phyloP scores from a whole-genome alignment of 306 rosid species.

The Acacia acuminata region DNA sequence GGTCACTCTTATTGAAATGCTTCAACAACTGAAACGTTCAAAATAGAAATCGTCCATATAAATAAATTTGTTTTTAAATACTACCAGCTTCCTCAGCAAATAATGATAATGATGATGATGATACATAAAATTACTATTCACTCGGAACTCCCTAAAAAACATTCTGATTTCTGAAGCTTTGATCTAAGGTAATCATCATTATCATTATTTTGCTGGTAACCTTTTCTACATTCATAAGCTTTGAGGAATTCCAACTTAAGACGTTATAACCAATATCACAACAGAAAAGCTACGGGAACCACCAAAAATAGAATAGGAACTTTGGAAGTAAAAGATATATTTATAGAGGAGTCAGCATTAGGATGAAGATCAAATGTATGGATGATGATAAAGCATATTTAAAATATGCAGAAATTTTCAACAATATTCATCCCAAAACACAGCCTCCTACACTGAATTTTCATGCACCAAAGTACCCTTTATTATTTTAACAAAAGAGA shows the following conservation, averaged over 20 bases:
- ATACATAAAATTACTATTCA: not conserved
- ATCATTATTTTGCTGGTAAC: too few species aligned
- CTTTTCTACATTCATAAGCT: not conserved
- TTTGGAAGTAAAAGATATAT: not conserved
- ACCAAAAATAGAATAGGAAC: not conserved
- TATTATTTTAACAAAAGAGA: too few species aligned
- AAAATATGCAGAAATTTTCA: not conserved
- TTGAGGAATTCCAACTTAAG: not conserved
- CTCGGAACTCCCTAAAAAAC: not conserved
- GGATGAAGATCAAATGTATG: not conserved
- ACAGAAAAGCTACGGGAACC: not conserved
- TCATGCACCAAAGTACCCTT: too few species aligned
- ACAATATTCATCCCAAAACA: too few species aligned
- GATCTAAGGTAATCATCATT: conserved; percentile 18
- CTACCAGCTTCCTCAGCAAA: conserved; percentile 8
- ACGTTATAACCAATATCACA: not conserved
- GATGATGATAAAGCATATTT: not conserved
- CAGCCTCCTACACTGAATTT: too few species aligned
- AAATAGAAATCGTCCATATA: conserved; percentile 24
- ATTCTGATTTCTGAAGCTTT: not conserved
- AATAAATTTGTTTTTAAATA: not conserved
- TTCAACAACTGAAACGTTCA: conserved; percentile 62
- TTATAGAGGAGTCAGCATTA: not conserved
- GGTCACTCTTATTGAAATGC: conserved; percentile 59
- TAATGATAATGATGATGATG: not conserved